Evolutionary conservation across 225 moss, liverwort and hornwort genomes (phyloP).

Genomic region (Straminergon stramineum): DNA sequence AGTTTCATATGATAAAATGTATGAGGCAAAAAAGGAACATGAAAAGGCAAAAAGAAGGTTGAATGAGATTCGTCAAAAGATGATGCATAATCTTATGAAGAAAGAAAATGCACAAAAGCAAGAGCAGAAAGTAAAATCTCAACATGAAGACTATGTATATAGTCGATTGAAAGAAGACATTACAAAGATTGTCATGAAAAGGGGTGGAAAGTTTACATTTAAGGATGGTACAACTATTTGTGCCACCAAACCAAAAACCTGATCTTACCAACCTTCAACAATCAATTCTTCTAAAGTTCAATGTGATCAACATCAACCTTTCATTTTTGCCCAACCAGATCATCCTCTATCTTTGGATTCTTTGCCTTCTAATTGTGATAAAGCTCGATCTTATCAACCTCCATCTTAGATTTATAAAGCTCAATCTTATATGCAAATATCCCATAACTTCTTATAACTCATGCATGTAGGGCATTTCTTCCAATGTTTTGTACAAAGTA

Average conservation of each 20-base stretch:
- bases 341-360: background rate
- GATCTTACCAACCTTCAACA: background rate
- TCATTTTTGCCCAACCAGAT: background rate
- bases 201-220: background rate
- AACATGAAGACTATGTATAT: background rate
- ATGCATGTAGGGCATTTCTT: too few relatives aligned
- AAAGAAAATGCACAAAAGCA: background rate
- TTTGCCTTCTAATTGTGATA: background rate
- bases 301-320: background rate
- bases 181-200: background rate
- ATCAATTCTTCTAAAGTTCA: too few relatives aligned
- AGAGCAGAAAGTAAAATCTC: background rate
- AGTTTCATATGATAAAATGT: background rate
- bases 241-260: rapidly evolving
- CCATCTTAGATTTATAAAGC: background rate
- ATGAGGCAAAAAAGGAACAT: background rate
- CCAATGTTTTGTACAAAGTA: too few relatives aligned
- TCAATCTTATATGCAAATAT: background rate
- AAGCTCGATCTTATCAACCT: background rate
- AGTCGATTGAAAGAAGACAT: background rate
- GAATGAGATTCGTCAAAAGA: background rate
- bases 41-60: background rate
- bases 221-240: background rate
- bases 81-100: background rate
- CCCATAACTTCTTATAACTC: too few relatives aligned